These are phyloP conservation scores for Microcyclospora tardicrescens DNA, from an alignment of 2,329 filamentous ascomycete genomes.

Conservation along the genomic window DNA sequence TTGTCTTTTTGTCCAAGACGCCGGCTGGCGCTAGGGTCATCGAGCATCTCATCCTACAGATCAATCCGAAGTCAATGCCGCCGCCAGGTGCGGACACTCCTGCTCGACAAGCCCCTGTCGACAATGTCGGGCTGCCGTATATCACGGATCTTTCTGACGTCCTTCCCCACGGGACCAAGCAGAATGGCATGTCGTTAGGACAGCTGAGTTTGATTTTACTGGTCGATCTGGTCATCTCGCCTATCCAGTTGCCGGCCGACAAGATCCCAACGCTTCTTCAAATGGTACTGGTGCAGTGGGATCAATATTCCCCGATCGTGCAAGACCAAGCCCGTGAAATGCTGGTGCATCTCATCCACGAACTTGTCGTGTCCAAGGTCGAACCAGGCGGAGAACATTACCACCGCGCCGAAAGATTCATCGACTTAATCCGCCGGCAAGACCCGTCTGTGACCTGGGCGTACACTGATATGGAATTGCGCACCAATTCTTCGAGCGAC, in stretches of 20 bases:
- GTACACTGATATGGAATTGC: constrained; percentile 85
- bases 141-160: constrained; percentile 72
- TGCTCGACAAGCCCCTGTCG: constrained; percentile 48
- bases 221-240: constrained; percentile 91
- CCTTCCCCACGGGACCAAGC: constrained; percentile 74
- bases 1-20: constrained; percentile 86
- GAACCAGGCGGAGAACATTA: constrained; percentile 51
- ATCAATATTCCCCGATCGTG: constrained; percentile 88
- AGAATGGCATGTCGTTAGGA: constrained; percentile 75
- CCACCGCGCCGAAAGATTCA: constrained; percentile 54
- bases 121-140: constrained; percentile 67
- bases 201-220: constrained; percentile 87
- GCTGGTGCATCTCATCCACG: constrained; percentile 94
- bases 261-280: constrained; percentile 78
- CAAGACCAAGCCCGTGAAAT: constrained; percentile 96
- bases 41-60: constrained; percentile 82
- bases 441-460: constrained; percentile 80
- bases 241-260: constrained; percentile 64
- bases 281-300: constrained; percentile 88
- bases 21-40: constrained; percentile 79
- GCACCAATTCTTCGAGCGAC: constrained; percentile 62
- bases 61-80: constrained; percentile 87
- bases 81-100: constrained; percentile 18
- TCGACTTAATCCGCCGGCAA: constrained; percentile 74
- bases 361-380: constrained; percentile 69